Evolutionary conservation across 345 rosid genomes (phyloP).

Genomic region (Eucalyptus lansdowneana): DNA sequence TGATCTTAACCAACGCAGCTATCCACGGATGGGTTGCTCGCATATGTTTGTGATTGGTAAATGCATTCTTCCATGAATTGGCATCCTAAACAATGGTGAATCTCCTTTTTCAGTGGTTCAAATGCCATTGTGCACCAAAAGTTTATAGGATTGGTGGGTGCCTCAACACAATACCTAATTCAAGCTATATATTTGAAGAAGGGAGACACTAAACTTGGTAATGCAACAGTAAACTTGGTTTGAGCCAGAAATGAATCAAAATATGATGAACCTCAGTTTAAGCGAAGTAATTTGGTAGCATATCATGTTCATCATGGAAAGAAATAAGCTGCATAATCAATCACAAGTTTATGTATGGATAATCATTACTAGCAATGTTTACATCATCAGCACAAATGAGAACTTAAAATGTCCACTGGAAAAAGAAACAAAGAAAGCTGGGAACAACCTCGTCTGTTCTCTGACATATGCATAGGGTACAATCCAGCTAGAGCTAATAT

Average conservation of each 20-base stretch:
- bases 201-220: neutral
- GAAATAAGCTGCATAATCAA: neutral
- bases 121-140: neutral
- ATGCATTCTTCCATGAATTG: neutral
- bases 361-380: neutral
- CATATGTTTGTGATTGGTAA: neutral
- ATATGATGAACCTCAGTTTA: rapidly evolving
- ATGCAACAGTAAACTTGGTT: neutral
- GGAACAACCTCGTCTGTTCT: neutral
- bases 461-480: neutral
- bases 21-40: too few relatives aligned
- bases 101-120: rapidly evolving
- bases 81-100: neutral
- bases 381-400: neutral
- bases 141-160: rapidly evolving
- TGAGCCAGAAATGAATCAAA: neutral
- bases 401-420: rapidly evolving
- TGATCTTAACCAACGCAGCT: too few relatives aligned
- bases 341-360: neutral
- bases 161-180: neutral
- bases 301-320: rapidly evolving
- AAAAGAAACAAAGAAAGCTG: neutral
- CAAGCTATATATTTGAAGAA: neutral
- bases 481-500: neutral
- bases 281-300: neutral